Conservation (phyloP, 1,139 yeast genomes). For the Hyphopichia wangnamkhiaoensis region DNA sequence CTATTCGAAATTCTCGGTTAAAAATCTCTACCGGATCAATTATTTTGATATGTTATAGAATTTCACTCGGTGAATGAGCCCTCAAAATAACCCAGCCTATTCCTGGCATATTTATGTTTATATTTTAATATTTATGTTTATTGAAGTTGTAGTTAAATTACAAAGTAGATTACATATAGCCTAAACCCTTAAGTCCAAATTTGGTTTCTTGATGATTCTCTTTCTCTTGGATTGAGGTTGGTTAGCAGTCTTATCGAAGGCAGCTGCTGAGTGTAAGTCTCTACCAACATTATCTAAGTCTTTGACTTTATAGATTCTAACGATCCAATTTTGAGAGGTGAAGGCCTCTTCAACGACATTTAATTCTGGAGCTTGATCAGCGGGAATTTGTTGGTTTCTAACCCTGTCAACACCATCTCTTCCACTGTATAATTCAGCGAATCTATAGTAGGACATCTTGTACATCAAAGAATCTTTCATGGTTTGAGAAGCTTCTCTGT, state of each 20-base stretch:
- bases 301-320: conserved; percentile 90
- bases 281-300: conserved; percentile 88
- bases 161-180: not conserved
- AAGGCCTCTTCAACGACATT: conserved; percentile 90
- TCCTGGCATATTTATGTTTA: too few relatives aligned
- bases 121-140: too few relatives aligned
- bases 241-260: conserved; percentile 39
- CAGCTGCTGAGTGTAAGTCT: conserved; percentile 53
- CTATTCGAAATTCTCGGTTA: too few relatives aligned
- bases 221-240: conserved; percentile 41
- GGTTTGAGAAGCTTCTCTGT: conserved; percentile 73
- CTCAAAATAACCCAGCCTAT: too few relatives aligned
- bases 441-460: conserved; percentile 91
- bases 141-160: not conserved
- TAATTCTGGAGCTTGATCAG: conserved; percentile 57
- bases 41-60: too few relatives aligned
- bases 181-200: conserved; percentile 46
- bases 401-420: conserved; percentile 81
- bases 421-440: conserved; percentile 71
- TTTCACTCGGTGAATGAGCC: too few relatives aligned
- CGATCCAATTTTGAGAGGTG: conserved; percentile 96
- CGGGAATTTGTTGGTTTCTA: conserved; percentile 75
- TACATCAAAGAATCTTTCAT: conserved; percentile 92
- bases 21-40: too few relatives aligned
- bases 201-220: conserved; percentile 54